Conservation (phyloP, 805 yeast genomes). For the Kazachstania taianensis region DNA sequence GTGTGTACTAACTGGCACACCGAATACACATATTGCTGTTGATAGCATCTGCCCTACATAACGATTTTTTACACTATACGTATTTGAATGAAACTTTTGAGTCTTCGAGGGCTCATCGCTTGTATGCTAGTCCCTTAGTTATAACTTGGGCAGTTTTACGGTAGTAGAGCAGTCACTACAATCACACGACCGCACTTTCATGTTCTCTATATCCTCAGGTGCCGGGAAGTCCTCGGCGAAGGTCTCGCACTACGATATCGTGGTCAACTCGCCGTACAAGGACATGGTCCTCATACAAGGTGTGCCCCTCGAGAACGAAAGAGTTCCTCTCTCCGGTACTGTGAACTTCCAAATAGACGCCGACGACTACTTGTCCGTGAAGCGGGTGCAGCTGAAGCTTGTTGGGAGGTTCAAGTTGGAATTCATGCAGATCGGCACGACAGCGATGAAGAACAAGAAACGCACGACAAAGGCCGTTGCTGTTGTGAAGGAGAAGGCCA, state of each 20-base stretch:
- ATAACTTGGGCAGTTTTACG: too few relatives aligned
- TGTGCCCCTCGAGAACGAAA: slow-evolving; percentile 56
- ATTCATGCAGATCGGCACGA: slow-evolving; percentile 37
- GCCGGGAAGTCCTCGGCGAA: too few relatives aligned
- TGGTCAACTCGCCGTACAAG: slow-evolving; percentile 30
- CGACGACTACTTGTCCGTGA: slow-evolving; percentile 52
- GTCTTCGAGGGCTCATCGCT: too few relatives aligned
- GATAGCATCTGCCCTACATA: too few relatives aligned
- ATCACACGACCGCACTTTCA: too few relatives aligned
- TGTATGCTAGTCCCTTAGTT: too few relatives aligned
- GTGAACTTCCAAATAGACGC: slow-evolving; percentile 64
- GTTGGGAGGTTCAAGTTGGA: slow-evolving; percentile 56
- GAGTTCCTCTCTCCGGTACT: slow-evolving; percentile 64
- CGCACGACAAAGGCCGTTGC: slow-evolving; percentile 26
- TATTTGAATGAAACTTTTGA: too few relatives aligned
- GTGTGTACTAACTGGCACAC: not conserved
- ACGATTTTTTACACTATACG: too few relatives aligned
- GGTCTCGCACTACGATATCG: slow-evolving; percentile 29
- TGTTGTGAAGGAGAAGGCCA: slow-evolving; percentile 41
- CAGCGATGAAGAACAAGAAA: too few relatives aligned
- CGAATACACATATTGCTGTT: too few relatives aligned
- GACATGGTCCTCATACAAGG: slow-evolving; percentile 75
- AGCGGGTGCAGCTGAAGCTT: slow-evolving; percentile 49
- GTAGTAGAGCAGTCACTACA: too few relatives aligned
- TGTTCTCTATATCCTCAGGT: too few relatives aligned